Evolutionary conservation across 495 filamentous ascomycete species (phyloP), one percentile per base, ranked within the genome.

Genomic region (Annulohypoxylon stygium): DNA sequence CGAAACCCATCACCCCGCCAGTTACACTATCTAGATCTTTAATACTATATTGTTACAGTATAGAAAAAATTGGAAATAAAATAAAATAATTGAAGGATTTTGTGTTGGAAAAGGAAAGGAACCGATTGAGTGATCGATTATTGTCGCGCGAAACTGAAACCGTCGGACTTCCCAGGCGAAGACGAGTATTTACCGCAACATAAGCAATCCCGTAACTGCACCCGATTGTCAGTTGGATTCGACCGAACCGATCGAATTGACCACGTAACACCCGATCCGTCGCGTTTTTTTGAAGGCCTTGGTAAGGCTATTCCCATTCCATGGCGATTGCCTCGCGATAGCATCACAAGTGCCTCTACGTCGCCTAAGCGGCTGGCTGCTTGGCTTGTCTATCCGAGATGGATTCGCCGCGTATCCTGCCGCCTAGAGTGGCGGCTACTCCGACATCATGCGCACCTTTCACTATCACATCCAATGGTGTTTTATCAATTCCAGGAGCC

Each of bases 401-500:
- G 69, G 65, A 64, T 33, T 62, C 39, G 53, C 33, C 26, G 26
- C 69, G 54, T 55, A 36, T 54, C 25, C 53, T 48, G 59, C 73
- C 67, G 48, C 68, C 73, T 3, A 68, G 64, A 47, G 25, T 68
- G 73, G 69, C 64, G 68, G 61, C 71, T 75, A 78, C 68, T 57
- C 58, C 76, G 79, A 78, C 70, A 20, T 70, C 67, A 60, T 93
- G 90, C 76, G 88, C 87, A 12, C 89, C 89, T 6, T 86, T 91
- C 76, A 84, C 88, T 23, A 84, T 95, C 14, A 90, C 91, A 6
- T 80, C 82, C 37, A 85, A 85, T 80, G 91, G 90, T 11, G 76
- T 89, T 39, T 75, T 93, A 11, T 85, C 85, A 62, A 75, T 94
- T 53, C 85, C 86, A 61, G 85, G 86, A 60, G 82, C 86, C 50